Evolutionary conservation across 2,329 filamentous ascomycete genomes (phyloP).

Genomic region (Fusarium brachygibbosum): DNA sequence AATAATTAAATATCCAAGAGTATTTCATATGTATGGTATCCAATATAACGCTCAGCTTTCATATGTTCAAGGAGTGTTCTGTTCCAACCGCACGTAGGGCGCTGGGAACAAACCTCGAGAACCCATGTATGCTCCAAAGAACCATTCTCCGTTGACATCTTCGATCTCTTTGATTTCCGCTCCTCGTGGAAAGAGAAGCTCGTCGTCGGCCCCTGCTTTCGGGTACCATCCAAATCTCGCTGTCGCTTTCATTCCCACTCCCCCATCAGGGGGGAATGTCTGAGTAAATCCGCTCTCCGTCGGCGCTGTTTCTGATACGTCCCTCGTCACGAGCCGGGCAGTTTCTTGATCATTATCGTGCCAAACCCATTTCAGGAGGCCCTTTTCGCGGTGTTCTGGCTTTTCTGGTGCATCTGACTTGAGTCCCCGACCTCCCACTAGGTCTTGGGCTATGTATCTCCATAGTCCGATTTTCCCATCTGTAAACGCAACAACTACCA

Average conservation of each 20-base stretch:
- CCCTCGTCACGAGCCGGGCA: conserved; percentile 64
- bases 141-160: conserved; percentile 93
- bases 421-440: conserved; percentile 82
- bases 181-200: conserved; percentile 85
- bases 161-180: conserved; percentile 87
- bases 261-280: conserved; percentile 80
- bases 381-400: conserved; percentile 51
- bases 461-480: conserved; percentile 75
- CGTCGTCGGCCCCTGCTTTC: conserved; percentile 73
- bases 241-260: conserved; percentile 72
- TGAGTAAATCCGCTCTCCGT: conserved; percentile 49
- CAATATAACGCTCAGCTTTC: conserved; percentile 3
- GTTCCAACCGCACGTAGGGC: conserved; percentile 73
- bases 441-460: conserved; percentile 76
- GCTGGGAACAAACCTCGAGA: conserved; percentile 83
- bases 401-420: conserved; percentile 67
- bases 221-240: conserved; percentile 87
- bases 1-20: conserved; percentile 6
- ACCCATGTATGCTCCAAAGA: conserved; percentile 87
- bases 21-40: conserved; percentile 5
- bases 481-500: conserved; percentile 83
- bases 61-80: conserved; percentile 45
- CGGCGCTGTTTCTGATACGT: conserved; percentile 63
- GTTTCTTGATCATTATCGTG: conserved; percentile 55
- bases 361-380: conserved; percentile 68